These are phyloP conservation scores for Sarocladium oryzae DNA, from an alignment of 2,329 filamentous ascomycete species.

Conservation along the genomic window DNA sequence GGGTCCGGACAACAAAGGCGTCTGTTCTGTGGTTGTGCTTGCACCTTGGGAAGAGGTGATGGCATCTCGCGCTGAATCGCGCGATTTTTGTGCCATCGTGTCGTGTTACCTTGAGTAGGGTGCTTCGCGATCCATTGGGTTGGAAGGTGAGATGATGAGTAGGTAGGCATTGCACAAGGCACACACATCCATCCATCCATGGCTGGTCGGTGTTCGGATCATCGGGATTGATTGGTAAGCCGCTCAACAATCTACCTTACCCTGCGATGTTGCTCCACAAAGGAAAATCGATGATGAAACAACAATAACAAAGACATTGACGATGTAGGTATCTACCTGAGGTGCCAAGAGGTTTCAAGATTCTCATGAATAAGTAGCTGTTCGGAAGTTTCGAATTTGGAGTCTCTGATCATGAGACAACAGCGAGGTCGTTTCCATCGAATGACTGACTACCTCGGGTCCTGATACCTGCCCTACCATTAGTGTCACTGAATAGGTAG, in stretches of 20 bases:
- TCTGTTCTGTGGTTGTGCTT: constrained; percentile 10
- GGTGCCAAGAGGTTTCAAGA: too few species aligned
- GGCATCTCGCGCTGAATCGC: not conserved
- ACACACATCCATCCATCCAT: too few species aligned
- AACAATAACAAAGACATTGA: not conserved
- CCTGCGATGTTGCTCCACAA: not conserved
- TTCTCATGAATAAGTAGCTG: too few species aligned
- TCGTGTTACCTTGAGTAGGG: not conserved
- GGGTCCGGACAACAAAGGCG: constrained; percentile 16
- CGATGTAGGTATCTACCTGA: too few species aligned
- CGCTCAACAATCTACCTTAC: not conserved
- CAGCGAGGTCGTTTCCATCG: too few species aligned
- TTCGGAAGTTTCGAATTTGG: too few species aligned
- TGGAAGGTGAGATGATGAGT: too few species aligned
- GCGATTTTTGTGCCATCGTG: not conserved
- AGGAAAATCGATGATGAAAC: not conserved
- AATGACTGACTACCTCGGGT: too few species aligned
- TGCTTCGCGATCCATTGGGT: not conserved
- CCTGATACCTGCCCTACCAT: too few species aligned
- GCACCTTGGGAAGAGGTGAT: not conserved
- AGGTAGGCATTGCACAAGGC: too few species aligned
- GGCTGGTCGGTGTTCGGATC: not conserved
- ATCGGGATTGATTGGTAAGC: constrained; percentile 1
- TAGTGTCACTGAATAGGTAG: too few species aligned
- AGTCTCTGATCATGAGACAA: too few species aligned